These are phyloP conservation scores for Isatis lusitanica DNA, from an alignment of 441 rosid species.

Conservation along the genomic window DNA sequence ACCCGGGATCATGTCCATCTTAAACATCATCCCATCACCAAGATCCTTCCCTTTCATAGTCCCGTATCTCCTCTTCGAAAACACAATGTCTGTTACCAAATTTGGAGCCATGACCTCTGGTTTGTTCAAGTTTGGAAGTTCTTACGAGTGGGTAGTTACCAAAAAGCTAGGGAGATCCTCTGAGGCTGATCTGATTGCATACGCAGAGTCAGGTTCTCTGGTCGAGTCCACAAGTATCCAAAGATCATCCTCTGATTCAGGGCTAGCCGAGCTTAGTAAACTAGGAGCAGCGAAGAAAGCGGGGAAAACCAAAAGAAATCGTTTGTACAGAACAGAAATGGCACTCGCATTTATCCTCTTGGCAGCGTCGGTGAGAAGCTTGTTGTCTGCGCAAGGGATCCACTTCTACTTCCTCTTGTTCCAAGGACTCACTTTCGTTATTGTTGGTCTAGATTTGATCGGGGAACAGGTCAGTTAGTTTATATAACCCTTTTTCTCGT, in stretches of 20 bases:
- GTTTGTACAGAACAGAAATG: conserved; percentile 79
- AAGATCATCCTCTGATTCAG: conserved; percentile 76
- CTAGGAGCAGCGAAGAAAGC: conserved; percentile 53
- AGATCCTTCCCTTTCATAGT: conserved; percentile 84
- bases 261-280: conserved; percentile 63
- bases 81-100: conserved; percentile 95
- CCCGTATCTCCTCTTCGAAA: conserved; percentile 85
- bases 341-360: conserved; percentile 74
- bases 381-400: conserved; percentile 87
- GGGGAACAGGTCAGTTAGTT: conserved; percentile 82
- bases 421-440: conserved; percentile 80
- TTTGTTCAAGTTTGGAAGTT: conserved; percentile 69
- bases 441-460: conserved; percentile 88
- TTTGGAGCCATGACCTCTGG: conserved; percentile 95
- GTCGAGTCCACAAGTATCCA: conserved; percentile 38
- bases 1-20: conserved; percentile 87
- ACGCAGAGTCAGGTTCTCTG: conserved; percentile 63
- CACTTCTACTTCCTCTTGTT: conserved; percentile 90
- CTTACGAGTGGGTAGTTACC: conserved; percentile 90
- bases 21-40: conserved; percentile 81
- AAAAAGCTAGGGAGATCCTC: conserved; percentile 89
- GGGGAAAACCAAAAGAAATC: conserved; percentile 53
- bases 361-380: conserved; percentile 75
- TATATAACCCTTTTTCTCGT: conserved; percentile 1
- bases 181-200: conserved; percentile 78